These are phyloP conservation scores for Pterocarpus santalinus DNA, from an alignment of 306 rosid genomes.

Conservation along the genomic window DNA sequence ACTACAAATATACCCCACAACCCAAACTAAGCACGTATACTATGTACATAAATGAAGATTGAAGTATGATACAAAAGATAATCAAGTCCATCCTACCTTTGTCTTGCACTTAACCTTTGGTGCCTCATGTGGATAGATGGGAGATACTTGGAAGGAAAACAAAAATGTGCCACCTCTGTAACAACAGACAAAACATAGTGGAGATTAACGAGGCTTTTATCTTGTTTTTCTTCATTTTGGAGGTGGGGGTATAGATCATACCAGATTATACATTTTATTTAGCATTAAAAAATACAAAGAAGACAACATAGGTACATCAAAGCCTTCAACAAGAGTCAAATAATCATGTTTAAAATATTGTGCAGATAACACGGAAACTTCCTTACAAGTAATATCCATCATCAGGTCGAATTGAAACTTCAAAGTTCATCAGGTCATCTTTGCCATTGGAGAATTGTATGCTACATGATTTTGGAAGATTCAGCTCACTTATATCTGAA, in stretches of 20 bases:
- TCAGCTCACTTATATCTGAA: constrained; percentile 96
- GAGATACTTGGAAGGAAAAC: constrained; percentile 82
- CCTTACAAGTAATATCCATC: constrained; percentile 90
- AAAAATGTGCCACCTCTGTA: constrained; percentile 82
- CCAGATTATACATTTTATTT: constrained; percentile 22
- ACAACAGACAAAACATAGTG: constrained; percentile 43
- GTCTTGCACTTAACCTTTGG: constrained; percentile 98
- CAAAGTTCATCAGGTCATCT: constrained; percentile 97
- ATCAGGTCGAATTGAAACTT: constrained; percentile 92
- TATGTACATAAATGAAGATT: constrained; percentile 5
- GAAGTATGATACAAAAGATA: constrained; percentile 5
- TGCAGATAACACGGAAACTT: constrained; percentile 37
- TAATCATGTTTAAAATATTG: constrained; percentile 16
- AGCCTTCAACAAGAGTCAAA: constrained; percentile 27
- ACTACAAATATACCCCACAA: neutral
- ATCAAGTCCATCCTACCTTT: constrained; percentile 65
- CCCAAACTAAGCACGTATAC: neutral
- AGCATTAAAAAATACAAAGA: neutral
- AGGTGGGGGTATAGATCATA: constrained; percentile 6
- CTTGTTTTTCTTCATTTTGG: neutral
- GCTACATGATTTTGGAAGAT: constrained; percentile 82
- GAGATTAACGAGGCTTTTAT: constrained; percentile 16
- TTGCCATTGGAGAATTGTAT: constrained; percentile 90
- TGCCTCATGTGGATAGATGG: constrained; percentile 91
- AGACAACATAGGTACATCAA: neutral